These are phyloP conservation scores for Rhodotorula sp. DNA, from an alignment of 1,284 basidiomycete species.

Conservation along the genomic window DNA sequence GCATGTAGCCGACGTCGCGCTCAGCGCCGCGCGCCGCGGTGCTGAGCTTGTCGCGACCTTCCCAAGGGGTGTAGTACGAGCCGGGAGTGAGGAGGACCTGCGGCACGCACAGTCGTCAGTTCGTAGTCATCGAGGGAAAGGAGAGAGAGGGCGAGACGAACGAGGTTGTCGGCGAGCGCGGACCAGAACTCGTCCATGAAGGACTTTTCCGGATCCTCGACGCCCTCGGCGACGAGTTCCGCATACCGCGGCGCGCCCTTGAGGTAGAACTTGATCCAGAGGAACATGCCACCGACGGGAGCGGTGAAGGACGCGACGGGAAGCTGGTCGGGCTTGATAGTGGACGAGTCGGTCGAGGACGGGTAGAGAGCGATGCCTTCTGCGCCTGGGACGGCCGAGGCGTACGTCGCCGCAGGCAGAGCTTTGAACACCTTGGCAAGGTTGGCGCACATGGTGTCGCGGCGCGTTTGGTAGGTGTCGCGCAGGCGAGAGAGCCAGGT, in stretches of 20 bases:
- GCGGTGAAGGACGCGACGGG: conserved; percentile 34
- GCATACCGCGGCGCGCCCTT: conserved; percentile 61
- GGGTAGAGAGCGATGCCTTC: conserved; percentile 24
- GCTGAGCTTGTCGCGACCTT: conserved; percentile 5
- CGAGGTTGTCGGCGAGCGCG: conserved; percentile 31
- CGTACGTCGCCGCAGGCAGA: conserved; percentile 10
- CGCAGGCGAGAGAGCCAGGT: conserved; percentile 68
- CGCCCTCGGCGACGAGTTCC: conserved; percentile 47
- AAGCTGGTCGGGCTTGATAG: conserved; percentile 5
- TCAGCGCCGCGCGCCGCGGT: conserved; percentile 8
- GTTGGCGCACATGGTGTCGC: conserved; percentile 62
- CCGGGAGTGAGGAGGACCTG: conserved; percentile 28
- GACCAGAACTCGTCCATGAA: conserved; percentile 61
- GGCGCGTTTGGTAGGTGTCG: conserved; percentile 58
- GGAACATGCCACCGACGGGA: conserved; percentile 38
- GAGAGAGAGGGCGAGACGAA: neutral
- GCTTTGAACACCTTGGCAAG: conserved; percentile 44
- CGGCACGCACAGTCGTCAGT: too few species aligned
- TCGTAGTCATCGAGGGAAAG: too few species aligned
- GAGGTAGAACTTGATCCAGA: conserved; percentile 49
- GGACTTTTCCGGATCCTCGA: conserved; percentile 50
- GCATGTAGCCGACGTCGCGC: conserved; percentile 14
- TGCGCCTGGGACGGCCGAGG: conserved; percentile 5
- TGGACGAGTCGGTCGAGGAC: neutral
- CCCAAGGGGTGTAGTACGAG: conserved; percentile 18